Percentiles rank a stretch among this genome's conserved stretches.
Conservation (phyloP, 2,329 filamentous ascomycete species). For the Trichothecium roseum region DNA sequence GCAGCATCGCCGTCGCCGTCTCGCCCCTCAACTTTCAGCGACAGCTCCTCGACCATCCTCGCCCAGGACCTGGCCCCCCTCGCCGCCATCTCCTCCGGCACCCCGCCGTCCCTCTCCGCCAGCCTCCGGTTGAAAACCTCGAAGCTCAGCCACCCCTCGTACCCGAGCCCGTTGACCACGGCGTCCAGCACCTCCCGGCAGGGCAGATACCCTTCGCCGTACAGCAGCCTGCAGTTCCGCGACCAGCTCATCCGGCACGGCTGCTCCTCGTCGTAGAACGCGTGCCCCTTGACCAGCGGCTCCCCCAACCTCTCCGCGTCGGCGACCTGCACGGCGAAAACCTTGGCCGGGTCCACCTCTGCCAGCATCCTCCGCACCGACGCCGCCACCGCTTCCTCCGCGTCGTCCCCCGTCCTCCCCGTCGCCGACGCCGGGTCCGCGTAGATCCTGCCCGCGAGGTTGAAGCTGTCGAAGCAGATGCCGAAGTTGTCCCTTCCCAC, state of each 20-base stretch:
- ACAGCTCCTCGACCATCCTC: constrained; percentile 1
- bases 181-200: constrained; percentile 48
- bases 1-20: no score
- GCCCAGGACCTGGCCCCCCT: constrained; percentile 3
- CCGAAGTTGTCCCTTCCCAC: constrained; percentile 64
- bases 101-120: constrained; percentile 7
- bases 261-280: constrained; percentile 22
- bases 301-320: constrained; percentile 53
- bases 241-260: constrained; percentile 63
- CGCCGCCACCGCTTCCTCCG: constrained; percentile 34
- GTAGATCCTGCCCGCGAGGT: constrained; percentile 59
- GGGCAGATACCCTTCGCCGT: constrained; percentile 55
- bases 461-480: constrained; percentile 66
- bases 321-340: constrained; percentile 67
- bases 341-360: constrained; percentile 47
- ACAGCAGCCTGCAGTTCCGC: constrained; percentile 56
- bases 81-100: constrained; percentile 13
- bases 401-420: constrained; percentile 41
- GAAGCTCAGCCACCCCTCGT: constrained; percentile 59
- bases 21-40: background rate
- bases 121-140: constrained; percentile 50
- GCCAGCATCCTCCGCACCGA: constrained; percentile 44
- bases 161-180: constrained; percentile 54
- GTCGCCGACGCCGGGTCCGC: constrained; percentile 49
- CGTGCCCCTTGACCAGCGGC: constrained; percentile 39